Evolutionary conservation across 2,329 filamentous ascomycete genomes (phyloP).

Genomic region (Didymella glomerata): DNA sequence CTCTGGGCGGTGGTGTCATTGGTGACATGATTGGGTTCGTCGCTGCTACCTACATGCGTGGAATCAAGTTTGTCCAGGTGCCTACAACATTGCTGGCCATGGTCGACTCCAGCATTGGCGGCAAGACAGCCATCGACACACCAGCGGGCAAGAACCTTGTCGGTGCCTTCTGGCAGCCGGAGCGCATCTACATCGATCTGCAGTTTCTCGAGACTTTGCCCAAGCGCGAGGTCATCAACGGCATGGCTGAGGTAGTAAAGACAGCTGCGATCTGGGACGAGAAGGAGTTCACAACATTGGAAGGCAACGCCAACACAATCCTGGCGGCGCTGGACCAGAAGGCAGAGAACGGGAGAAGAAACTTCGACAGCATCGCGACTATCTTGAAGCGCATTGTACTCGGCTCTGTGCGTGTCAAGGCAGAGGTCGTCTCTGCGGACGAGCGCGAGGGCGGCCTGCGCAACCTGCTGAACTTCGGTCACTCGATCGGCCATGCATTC

Average conservation of each 20-base stretch:
- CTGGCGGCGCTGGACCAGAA: constrained; percentile 74
- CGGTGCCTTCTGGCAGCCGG: constrained; percentile 95
- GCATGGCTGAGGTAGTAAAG: constrained; percentile 98
- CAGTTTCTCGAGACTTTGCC: constrained; percentile 90
- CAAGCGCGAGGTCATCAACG: constrained; percentile 93
- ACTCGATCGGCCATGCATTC: constrained; percentile 96
- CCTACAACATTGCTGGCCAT: constrained; percentile 94
- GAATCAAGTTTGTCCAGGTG: constrained; percentile 94
- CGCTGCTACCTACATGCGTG: constrained; percentile 97
- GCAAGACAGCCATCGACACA: constrained; percentile 97
- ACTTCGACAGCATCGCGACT: constrained; percentile 72
- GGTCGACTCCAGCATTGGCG: constrained; percentile 98
- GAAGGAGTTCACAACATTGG: constrained; percentile 81
- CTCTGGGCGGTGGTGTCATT: constrained; percentile 94
- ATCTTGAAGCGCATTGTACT: constrained; percentile 72
- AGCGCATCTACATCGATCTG: constrained; percentile 92
- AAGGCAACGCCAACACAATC: constrained; percentile 80
- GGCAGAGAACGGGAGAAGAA: constrained; percentile 62
- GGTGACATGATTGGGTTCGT: constrained; percentile 98
- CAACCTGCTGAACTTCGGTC: constrained; percentile 96
- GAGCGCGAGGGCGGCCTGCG: constrained; percentile 93
- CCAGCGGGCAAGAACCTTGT: constrained; percentile 96
- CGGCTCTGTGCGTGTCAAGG: constrained; percentile 92
- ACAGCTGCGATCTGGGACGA: constrained; percentile 97
- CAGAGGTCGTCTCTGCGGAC: constrained; percentile 90